phyloP scores from a whole-genome alignment of 495 filamentous ascomycete genomes.

The Penicillium verhagenii region DNA sequence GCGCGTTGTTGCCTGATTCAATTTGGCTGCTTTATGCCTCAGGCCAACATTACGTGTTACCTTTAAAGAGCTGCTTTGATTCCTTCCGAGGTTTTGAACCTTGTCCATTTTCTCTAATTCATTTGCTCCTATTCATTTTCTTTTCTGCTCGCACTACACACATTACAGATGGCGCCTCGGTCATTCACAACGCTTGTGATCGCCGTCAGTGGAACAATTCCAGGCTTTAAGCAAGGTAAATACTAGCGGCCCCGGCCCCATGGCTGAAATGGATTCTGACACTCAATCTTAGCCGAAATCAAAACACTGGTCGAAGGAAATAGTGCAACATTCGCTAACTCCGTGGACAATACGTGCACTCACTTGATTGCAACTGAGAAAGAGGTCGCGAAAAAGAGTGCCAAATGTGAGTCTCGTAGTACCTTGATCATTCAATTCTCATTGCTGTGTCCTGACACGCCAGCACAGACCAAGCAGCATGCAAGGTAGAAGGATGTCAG shows the following conservation, averaged over 20 bases:
- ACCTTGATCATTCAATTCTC: neutral
- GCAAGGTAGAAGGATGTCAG: conserved; percentile 41
- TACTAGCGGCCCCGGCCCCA: too few relatives aligned
- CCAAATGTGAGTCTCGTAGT: conserved; percentile 37
- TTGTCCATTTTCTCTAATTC: too few relatives aligned
- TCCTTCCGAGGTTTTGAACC: too few relatives aligned
- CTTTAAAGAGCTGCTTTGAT: too few relatives aligned
- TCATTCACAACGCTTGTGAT: conserved; percentile 49
- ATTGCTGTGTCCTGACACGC: neutral
- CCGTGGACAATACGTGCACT: conserved; percentile 51
- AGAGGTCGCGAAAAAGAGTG: conserved; percentile 49
- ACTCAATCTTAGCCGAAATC: conserved; percentile 43
- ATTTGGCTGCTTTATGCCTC: too few relatives aligned
- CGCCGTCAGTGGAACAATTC: conserved; percentile 61
- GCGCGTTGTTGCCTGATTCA: too few relatives aligned
- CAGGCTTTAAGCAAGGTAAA: conserved; percentile 53
- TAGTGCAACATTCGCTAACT: conserved; percentile 48
- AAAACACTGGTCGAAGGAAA: conserved; percentile 40
- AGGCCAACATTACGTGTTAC: too few relatives aligned
- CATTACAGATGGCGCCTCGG: conserved; percentile 29
- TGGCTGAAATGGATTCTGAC: too few relatives aligned
- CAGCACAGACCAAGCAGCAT: conserved; percentile 28
- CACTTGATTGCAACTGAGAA: conserved; percentile 57
- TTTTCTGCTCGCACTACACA: too few relatives aligned
- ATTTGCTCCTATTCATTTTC: too few relatives aligned